Evolutionary conservation across 306 rosid genomes (phyloP), one percentile per base, ranked within the genome.

Genomic region (Parietaria judaica): DNA sequence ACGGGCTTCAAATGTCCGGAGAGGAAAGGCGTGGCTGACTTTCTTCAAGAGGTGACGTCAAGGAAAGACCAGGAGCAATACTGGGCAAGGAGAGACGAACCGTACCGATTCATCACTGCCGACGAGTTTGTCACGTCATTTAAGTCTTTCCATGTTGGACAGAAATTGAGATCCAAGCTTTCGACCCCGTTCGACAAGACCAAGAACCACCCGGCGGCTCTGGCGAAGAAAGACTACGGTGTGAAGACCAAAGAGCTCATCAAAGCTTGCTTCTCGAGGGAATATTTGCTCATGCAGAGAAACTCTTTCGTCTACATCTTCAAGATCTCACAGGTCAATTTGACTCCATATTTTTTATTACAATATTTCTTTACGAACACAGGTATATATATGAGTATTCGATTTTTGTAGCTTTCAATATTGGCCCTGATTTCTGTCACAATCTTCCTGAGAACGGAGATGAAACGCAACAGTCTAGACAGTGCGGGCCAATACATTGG

Each of bases 31-130:
- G 80, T 81, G 36, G 86, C 82, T 34, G 86, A 81, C 54, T 81
- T 81, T 58, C 76, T 81, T 11, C 86, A 81, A 77, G 86, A 81
- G 65, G 86, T 80, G 34, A 66, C 87, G 3, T 87, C 95, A 48
- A 80, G 69, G 75, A 87, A 84, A 68, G 95, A 87, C 61, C 95
- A 87, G 23, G 89, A 76, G 14, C 95, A 87, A 64, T 87, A 87
- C 15, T 87, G 95, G 95, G 79, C 66, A 78, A 74, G 56, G 76
- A 74, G 52, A 72, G 54, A 72, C 70, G 68, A 11, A 43, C 74
- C 91, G 11, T 87, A 84, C 72, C 60, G 83, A 10, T 82, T 67
- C 48, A 60, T 87, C 23, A 56, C 85, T 2, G 91, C 80, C 10
- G 44, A 80, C 10, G 85, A 84, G 31, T 87, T 87, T 14, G 79